Evolutionary conservation across 305 asterid species (phyloP).

Genomic region (Solanum hybrid): DNA sequence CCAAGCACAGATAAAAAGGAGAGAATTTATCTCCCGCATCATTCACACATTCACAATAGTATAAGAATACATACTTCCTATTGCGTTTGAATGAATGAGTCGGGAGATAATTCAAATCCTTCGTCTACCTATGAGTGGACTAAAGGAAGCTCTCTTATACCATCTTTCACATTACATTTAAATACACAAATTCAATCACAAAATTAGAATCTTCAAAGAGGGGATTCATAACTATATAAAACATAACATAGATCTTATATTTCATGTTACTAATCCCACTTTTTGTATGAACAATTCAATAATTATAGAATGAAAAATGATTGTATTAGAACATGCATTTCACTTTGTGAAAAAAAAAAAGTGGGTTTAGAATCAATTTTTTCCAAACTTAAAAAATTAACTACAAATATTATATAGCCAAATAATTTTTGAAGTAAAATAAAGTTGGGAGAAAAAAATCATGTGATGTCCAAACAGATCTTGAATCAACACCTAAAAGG

Average conservation of each 20-base stretch:
- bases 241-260: not conserved
- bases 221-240: not conserved
- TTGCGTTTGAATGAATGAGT: slow-evolving; percentile 56
- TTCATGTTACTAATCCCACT: not conserved
- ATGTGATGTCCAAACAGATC: not conserved
- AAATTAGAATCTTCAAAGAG: not conserved
- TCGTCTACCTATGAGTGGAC: slow-evolving; percentile 54
- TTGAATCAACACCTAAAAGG: not conserved
- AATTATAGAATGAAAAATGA: not conserved
- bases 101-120: slow-evolving; percentile 63
- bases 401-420: not conserved
- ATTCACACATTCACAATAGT: slow-evolving; percentile 58
- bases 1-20: slow-evolving; percentile 63
- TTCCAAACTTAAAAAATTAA: not conserved
- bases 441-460: not conserved
- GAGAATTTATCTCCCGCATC: slow-evolving; percentile 67
- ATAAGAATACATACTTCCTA: slow-evolving; percentile 2
- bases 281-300: not conserved
- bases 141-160: slow-evolving; percentile 65
- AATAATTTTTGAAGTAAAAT: not conserved
- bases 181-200: not conserved
- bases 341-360: not conserved
- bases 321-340: not conserved
- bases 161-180: not conserved
- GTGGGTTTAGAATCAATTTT: not conserved